These are phyloP conservation scores for Aquilaria yunnanensis DNA, from an alignment of 345 rosid species.

Conservation along the genomic window DNA sequence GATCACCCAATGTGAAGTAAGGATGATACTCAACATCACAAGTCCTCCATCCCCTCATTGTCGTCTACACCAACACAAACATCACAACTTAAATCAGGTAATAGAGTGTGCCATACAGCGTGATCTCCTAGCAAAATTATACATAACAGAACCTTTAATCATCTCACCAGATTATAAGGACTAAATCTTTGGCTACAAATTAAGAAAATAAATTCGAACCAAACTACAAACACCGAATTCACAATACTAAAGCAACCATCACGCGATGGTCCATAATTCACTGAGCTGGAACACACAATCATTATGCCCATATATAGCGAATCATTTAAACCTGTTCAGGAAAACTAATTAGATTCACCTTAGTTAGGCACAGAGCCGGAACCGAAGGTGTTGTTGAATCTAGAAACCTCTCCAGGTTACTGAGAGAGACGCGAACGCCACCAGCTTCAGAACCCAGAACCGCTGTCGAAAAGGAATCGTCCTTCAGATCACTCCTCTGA, in stretches of 20 bases:
- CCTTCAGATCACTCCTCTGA: constrained; percentile 5
- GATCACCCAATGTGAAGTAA: constrained; percentile 62
- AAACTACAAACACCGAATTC: no score
- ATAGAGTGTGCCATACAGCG: no score
- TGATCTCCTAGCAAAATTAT: no score
- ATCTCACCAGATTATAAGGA: neutral
- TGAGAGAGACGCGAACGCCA: constrained; percentile 10
- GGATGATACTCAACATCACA: constrained; percentile 31
- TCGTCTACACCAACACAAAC: constrained; percentile 29
- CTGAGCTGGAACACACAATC: no score
- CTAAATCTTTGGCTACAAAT: neutral
- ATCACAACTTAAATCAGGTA: constrained; percentile 8
- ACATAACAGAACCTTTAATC: no score
- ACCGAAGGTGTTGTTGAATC: constrained; percentile 35
- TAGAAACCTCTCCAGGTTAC: constrained; percentile 37
- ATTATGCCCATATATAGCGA: no score
- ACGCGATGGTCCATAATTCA: no score
- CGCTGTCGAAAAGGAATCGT: neutral
- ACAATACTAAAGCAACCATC: no score
- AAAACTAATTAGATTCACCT: constrained; percentile 19
- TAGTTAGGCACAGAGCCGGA: constrained; percentile 25
- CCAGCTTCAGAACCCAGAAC: constrained; percentile 9
- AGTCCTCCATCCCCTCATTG: constrained; percentile 31
- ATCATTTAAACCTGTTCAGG: no score
- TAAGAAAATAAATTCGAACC: constrained; percentile 1